phyloP scores from a whole-genome alignment of 1,139 yeast species.

The Yamadazyma jaroonii region DNA sequence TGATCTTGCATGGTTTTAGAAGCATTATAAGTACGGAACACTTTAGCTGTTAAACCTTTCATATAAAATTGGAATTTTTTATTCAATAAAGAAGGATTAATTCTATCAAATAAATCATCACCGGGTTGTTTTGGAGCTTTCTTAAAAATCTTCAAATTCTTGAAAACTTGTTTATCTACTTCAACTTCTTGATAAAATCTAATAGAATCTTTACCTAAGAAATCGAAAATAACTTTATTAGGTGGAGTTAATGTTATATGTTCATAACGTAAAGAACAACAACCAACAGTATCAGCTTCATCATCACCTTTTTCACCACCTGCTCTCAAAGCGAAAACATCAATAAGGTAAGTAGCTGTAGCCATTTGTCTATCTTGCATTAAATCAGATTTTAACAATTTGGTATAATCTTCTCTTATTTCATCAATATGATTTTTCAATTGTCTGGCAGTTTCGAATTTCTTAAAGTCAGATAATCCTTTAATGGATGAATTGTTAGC shows the following conservation, averaged over 20 bases:
- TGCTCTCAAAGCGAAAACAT: slow-evolving; percentile 94
- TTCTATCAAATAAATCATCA: slow-evolving; percentile 87
- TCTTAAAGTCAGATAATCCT: slow-evolving; percentile 87
- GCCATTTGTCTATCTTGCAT: slow-evolving; percentile 93
- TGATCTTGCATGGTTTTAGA: slow-evolving; percentile 97
- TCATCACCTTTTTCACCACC: slow-evolving; percentile 98
- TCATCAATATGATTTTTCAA: slow-evolving; percentile 68
- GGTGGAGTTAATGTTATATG: slow-evolving; percentile 88
- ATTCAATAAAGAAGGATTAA: slow-evolving; percentile 80
- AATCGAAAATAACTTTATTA: slow-evolving; percentile 84
- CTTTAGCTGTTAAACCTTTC: slow-evolving; percentile 95
- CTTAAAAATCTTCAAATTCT: slow-evolving; percentile 81
- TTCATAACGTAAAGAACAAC: slow-evolving; percentile 89
- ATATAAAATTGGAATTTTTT: slow-evolving; percentile 85
- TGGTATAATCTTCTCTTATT: slow-evolving; percentile 74
- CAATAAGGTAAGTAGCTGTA: slow-evolving; percentile 89
- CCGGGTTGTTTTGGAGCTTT: slow-evolving; percentile 87
- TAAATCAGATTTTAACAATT: slow-evolving; percentile 65
- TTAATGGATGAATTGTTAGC: slow-evolving; percentile 90
- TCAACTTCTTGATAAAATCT: slow-evolving; percentile 90
- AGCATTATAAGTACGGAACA: slow-evolving; percentile 96
- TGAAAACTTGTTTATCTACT: slow-evolving; percentile 86
- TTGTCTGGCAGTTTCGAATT: slow-evolving; percentile 90
- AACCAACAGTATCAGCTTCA: slow-evolving; percentile 97
- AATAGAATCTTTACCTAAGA: slow-evolving; percentile 93